phyloP scores from a whole-genome alignment of 345 rosid genomes.

The Acer saccharum region DNA sequence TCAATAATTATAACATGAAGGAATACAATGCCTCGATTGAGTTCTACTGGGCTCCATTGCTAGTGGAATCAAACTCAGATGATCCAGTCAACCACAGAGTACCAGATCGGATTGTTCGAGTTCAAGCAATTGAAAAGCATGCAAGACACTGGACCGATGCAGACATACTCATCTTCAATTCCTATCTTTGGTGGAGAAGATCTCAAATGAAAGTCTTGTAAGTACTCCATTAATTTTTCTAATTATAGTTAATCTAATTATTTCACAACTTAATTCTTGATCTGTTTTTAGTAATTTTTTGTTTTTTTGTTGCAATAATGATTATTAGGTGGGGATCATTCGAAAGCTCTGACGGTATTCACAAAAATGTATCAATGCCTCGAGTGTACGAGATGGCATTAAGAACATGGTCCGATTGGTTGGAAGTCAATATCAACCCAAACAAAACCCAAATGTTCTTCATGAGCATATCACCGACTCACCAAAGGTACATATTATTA shows the following conservation, averaged over 20 bases:
- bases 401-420: slow-evolving; percentile 81
- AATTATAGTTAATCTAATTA: not conserved
- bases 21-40: slow-evolving; percentile 85
- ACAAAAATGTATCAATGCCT: slow-evolving; percentile 72
- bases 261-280: not conserved
- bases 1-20: slow-evolving; percentile 29
- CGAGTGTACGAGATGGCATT: slow-evolving; percentile 81
- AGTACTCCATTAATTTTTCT: slow-evolving; percentile 29
- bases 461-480: slow-evolving; percentile 86
- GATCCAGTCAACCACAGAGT: slow-evolving; percentile 74
- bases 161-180: slow-evolving; percentile 74
- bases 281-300: not conserved
- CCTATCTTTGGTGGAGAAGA: slow-evolving; percentile 94
- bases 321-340: slow-evolving; percentile 73
- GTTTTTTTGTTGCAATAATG: not conserved
- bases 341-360: slow-evolving; percentile 56
- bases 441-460: slow-evolving; percentile 76
- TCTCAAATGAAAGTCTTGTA: slow-evolving; percentile 71
- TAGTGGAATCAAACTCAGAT: slow-evolving; percentile 94
- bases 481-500: slow-evolving; percentile 51
- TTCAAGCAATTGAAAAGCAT: slow-evolving; percentile 81
- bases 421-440: slow-evolving; percentile 64
- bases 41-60: slow-evolving; percentile 89
- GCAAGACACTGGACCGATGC: slow-evolving; percentile 78
- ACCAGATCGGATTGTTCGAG: slow-evolving; percentile 68